Percentiles rank a stretch among this genome's conserved stretches.
Evolutionary conservation across 176 grass and related monocot species (phyloP).

Genomic region (Elymus sibiricus): DNA sequence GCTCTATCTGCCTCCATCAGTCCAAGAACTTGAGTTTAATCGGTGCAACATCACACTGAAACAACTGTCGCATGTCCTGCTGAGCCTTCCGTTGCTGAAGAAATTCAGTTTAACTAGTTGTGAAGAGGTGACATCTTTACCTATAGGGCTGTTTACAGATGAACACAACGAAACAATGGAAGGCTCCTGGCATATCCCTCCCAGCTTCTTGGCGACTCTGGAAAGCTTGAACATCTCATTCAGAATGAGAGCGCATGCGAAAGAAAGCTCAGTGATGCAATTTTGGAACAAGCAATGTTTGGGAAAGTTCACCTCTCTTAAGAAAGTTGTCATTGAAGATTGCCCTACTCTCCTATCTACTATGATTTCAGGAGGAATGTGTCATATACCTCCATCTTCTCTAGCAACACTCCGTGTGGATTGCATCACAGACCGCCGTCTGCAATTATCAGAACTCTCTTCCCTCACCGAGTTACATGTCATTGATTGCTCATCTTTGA

Average conservation of each 20-base stretch:
- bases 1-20: not conserved
- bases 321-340: not conserved
- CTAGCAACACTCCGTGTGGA: not conserved
- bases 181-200: not conserved
- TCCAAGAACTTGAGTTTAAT: not conserved
- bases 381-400: slow-evolving; percentile 5
- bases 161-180: not conserved
- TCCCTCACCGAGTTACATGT: not conserved
- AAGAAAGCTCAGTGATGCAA: not conserved
- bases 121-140: not conserved
- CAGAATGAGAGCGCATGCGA: not conserved
- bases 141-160: not conserved
- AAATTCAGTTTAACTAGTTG: not conserved
- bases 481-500: not conserved
- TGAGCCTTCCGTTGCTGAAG: not conserved
- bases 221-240: not conserved
- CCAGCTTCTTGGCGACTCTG: not conserved
- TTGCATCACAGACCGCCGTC: not conserved
- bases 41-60: not conserved
- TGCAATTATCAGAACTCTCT: not conserved
- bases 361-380: not conserved
- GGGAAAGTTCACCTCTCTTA: not conserved
- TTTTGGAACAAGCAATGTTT: not conserved
- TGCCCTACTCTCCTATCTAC: not conserved
- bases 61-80: slow-evolving; percentile 7